Evolutionary conservation across 2,329 filamentous ascomycete species (phyloP).

Genomic region (Ceratocystis huliohia): DNA sequence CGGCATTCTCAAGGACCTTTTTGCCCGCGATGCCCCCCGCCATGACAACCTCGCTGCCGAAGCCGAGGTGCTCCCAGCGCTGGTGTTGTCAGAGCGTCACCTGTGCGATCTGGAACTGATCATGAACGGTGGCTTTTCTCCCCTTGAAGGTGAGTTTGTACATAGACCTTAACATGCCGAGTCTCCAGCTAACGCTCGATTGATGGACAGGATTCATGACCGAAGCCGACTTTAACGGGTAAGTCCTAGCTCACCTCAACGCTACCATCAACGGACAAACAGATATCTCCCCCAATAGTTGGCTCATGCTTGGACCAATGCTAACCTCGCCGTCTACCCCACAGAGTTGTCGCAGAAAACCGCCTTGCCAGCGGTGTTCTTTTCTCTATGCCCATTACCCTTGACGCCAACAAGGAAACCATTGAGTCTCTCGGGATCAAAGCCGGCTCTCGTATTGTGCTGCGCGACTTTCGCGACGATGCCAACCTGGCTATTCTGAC

Average conservation of each 20-base stretch:
- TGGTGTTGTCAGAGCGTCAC: conserved; percentile 82
- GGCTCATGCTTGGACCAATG: neutral
- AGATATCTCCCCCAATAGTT: neutral
- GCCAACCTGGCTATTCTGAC: conserved; percentile 91
- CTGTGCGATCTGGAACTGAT: conserved; percentile 96
- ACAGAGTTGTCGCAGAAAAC: conserved; percentile 74
- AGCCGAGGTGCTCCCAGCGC: conserved; percentile 72
- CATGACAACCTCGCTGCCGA: conserved; percentile 69
- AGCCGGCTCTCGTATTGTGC: conserved; percentile 67
- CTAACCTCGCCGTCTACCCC: neutral
- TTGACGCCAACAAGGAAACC: conserved; percentile 65
- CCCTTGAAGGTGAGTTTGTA: conserved; percentile 66
- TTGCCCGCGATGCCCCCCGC: conserved; percentile 79
- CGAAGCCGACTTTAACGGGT: conserved; percentile 93
- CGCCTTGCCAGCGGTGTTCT: conserved; percentile 79
- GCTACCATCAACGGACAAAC: neutral
- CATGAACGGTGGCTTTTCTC: conserved; percentile 94
- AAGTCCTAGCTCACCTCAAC: conserved; percentile 27
- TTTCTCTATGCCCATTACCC: conserved; percentile 93
- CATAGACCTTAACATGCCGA: neutral
- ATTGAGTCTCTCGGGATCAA: conserved; percentile 67
- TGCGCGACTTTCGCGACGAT: conserved; percentile 93
- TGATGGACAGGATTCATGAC: conserved; percentile 70
- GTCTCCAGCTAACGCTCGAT: neutral
- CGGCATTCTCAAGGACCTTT: conserved; percentile 93